Conservation (phyloP, 2,329 filamentous ascomycete genomes). For the Cryphonectria nitschkei region DNA sequence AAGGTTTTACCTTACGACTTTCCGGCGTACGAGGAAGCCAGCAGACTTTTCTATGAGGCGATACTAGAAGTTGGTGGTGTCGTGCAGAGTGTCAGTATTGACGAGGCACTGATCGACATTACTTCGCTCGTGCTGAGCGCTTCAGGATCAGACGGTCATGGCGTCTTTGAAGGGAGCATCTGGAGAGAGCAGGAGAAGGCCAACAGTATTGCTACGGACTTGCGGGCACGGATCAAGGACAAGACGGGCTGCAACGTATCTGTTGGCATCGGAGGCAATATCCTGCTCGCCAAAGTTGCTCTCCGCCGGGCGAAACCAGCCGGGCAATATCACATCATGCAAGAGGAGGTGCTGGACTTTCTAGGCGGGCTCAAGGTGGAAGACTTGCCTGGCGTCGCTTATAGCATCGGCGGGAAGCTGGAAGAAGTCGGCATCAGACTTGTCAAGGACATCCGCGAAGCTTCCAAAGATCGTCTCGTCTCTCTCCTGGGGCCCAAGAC, state of each 20-base stretch:
- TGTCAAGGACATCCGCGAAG: constrained; percentile 80
- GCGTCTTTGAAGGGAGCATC: constrained; percentile 68
- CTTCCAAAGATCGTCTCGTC: constrained; percentile 75
- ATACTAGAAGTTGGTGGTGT: constrained; percentile 79
- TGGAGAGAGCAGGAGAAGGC: constrained; percentile 80
- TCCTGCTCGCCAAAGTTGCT: constrained; percentile 88
- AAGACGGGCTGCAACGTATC: constrained; percentile 87
- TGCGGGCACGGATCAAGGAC: constrained; percentile 72
- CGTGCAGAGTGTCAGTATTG: constrained; percentile 95
- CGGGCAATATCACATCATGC: constrained; percentile 86
- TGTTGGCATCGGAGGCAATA: constrained; percentile 88
- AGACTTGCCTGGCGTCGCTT: constrained; percentile 87
- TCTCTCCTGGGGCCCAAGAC: constrained; percentile 86
- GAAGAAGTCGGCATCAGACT: constrained; percentile 82
- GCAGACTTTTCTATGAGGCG: constrained; percentile 81
- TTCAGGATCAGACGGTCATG: constrained; percentile 67
- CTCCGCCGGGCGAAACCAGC: constrained; percentile 91
- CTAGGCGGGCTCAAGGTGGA: constrained; percentile 79
- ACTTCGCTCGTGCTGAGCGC: constrained; percentile 69
- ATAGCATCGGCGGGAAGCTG: constrained; percentile 84
- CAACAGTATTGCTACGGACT: constrained; percentile 66
- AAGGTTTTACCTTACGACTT: constrained; percentile 97
- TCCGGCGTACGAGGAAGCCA: constrained; percentile 90
- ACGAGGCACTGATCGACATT: constrained; percentile 89
- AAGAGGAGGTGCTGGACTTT: constrained; percentile 76